Percentiles rank a stretch among this genome's conserved stretches.
Conservation (phyloP, 345 rosid genomes). For the Pistacia vera region DNA sequence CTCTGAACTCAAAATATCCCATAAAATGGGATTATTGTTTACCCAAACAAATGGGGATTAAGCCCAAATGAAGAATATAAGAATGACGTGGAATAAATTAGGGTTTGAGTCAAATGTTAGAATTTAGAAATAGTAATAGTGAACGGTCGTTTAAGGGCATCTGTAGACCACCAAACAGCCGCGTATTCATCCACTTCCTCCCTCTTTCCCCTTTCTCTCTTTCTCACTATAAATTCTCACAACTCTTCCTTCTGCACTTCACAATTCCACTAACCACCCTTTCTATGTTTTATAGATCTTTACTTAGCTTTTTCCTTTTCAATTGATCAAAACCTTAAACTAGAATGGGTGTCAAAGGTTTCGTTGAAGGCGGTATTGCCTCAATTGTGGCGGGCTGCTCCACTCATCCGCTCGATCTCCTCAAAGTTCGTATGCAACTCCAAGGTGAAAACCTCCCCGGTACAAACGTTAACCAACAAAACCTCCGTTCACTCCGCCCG, state of each 20-base stretch:
- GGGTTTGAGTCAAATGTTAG: background rate
- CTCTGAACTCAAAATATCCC: too few species aligned
- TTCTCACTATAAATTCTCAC: background rate
- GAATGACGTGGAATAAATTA: background rate
- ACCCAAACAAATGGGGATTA: too few species aligned
- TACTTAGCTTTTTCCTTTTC: background rate
- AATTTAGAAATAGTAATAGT: too few species aligned
- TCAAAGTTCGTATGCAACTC: slow-evolving; percentile 85
- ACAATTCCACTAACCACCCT: background rate
- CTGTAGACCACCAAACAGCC: background rate
- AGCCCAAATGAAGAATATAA: background rate
- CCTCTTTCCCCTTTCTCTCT: background rate
- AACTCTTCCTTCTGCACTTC: background rate
- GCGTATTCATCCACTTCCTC: background rate
- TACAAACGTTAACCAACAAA: slow-evolving; percentile 23
- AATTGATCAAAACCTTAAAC: background rate
- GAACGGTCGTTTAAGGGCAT: too few species aligned
- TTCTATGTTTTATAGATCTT: background rate
- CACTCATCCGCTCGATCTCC: slow-evolving; percentile 81
- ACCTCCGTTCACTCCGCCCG: slow-evolving; percentile 41
- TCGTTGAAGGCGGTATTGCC: slow-evolving; percentile 77
- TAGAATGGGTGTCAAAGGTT: slow-evolving; percentile 76
- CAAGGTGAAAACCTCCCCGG: slow-evolving; percentile 62
- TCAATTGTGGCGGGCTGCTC: slow-evolving; percentile 78
- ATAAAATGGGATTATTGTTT: too few species aligned